Evolutionary conservation across 768 basidiomycete genomes (phyloP).

Genomic region (Leccinum rimulosum): DNA sequence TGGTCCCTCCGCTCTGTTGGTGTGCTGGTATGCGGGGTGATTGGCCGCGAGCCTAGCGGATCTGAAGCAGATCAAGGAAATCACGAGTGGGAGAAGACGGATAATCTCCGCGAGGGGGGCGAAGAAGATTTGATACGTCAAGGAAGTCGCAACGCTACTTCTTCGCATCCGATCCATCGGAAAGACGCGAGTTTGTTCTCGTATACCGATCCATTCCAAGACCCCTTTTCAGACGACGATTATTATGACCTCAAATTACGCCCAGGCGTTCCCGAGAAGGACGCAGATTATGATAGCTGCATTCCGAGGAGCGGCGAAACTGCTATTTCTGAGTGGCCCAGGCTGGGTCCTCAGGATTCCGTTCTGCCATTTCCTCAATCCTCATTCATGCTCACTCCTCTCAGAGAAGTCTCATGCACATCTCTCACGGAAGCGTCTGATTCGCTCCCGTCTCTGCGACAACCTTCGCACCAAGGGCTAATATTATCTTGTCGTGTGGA

Average conservation of each 20-base stretch:
- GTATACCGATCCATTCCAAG: constrained; percentile 48
- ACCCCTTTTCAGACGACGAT: constrained; percentile 23
- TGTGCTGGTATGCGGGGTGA: constrained; percentile 27
- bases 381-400: constrained; percentile 32
- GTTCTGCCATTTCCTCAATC: constrained; percentile 19
- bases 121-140: too few species aligned
- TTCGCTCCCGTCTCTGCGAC: constrained; percentile 25
- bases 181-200: constrained; percentile 23
- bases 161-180: constrained; percentile 11
- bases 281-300: constrained; percentile 18
- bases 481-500: constrained; percentile 26
- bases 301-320: constrained; percentile 11
- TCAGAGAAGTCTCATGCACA: constrained; percentile 26
- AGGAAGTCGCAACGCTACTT: neutral
- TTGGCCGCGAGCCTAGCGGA: constrained; percentile 29
- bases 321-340: constrained; percentile 15
- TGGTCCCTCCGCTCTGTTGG: constrained; percentile 52
- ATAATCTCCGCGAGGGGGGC: constrained; percentile 7
- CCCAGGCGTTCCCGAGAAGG: constrained; percentile 13
- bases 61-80: constrained; percentile 16
- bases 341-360: constrained; percentile 11
- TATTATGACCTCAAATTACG: constrained; percentile 14
- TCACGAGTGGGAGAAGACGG: constrained; percentile 22
- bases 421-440: constrained; percentile 16
- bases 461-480: constrained; percentile 22